Base-by-base conservation (phyloP, 1,284 basidiomycete species). In the Ceratobasidium sp. region DNA sequence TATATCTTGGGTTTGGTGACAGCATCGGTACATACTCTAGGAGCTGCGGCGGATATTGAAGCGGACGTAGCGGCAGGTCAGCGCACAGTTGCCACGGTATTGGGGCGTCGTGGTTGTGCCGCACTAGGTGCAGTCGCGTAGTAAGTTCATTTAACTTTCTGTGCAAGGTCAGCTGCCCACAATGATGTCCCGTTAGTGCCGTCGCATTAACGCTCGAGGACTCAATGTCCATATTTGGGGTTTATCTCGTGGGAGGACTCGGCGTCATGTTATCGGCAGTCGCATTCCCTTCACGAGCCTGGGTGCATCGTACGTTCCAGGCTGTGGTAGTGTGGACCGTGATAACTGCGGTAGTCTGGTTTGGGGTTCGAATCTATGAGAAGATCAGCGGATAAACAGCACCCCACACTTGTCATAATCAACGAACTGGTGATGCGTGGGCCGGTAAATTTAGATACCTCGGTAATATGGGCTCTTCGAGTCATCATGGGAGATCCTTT, bases 21-120 rank as follows among this genome's bases (percentile, higher is more conserved):
- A 5, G 54, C 73, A 17, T 74, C 74, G 12, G 71, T 75, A 4
- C 75, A 76, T 53, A 73, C 75, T 22, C 65, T 76, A 3, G 75
- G 73, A 25, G 74, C 75, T 6, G 74, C 67, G 7, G 72, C 74
- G 6, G 75, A 76, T 70, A 60, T 73, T 29, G 73, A 76, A 29
- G 71, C 70, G n/a, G 75, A 76, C 42, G 38, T 70, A 15, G 69
- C 67, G 17, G 71, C 74, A 3, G 75, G 74, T 13, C 73, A 74
- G 58, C 68, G 69, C n/a, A 76, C 74, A 6, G 72, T 76, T 38
- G 75, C 73, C 10, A 75, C 74, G 5, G 60, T 69, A 15, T 69
- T 74, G 25, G 75, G 75, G 1, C 53, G 54, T 25, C 45, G 72
- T 15, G 49, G 64, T 17, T 71, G 73, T 34, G 72, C 72, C 0